phyloP scores from a whole-genome alignment of 176 grass and related monocot genomes.

The Phyllostachys edulis region DNA sequence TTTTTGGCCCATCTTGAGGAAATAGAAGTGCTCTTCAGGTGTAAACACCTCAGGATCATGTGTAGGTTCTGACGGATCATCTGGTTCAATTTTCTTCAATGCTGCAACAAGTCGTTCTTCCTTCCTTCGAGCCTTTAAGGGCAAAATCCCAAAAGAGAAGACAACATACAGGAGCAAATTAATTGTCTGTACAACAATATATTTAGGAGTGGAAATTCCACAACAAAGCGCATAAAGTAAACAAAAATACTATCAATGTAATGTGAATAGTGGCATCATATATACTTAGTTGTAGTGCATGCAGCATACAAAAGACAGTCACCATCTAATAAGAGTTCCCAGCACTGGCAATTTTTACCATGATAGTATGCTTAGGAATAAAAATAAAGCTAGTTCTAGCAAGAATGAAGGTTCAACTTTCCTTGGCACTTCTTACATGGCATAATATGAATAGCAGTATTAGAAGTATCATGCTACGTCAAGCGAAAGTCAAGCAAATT shows the following conservation, averaged over 20 bases:
- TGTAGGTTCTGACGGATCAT: constrained; percentile 59
- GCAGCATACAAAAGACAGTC: neutral
- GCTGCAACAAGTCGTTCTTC: constrained; percentile 70
- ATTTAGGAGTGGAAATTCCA: neutral
- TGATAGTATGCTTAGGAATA: neutral
- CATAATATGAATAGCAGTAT: constrained; percentile 7
- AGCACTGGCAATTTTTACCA: neutral
- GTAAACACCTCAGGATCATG: constrained; percentile 91
- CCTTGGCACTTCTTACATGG: neutral
- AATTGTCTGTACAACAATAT: neutral
- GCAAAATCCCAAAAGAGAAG: neutral
- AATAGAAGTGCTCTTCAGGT: constrained; percentile 93
- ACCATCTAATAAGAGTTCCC: neutral
- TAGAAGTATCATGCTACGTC: neutral
- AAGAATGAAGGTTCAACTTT: neutral
- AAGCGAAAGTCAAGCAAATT: neutral
- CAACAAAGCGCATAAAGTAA: neutral
- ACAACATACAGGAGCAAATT: constrained; percentile 6
- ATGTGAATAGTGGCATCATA: neutral
- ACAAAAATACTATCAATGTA: neutral
- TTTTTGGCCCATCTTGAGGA: constrained; percentile 93
- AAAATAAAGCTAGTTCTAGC: neutral
- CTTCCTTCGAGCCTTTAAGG: constrained; percentile 63
- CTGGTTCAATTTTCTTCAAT: constrained; percentile 91
- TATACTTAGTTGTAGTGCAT: neutral